phyloP scores from a whole-genome alignment of 345 rosid species.

The Reutealis trisperma region DNA sequence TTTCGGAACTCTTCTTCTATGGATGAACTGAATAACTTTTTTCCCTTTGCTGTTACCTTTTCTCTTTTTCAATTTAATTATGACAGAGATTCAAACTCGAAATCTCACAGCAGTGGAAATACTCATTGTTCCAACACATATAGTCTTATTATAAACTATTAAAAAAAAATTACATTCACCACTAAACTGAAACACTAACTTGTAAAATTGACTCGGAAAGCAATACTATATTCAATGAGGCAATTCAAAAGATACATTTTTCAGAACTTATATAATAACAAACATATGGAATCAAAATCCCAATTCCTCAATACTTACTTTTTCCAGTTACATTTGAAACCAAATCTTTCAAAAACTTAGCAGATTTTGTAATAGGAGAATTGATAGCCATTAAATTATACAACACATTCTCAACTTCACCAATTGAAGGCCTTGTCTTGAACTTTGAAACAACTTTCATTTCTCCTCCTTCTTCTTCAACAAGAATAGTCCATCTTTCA shows the following conservation, averaged over 20 bases:
- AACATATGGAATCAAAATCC: background rate
- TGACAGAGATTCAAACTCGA: too few relatives aligned
- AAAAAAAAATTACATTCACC: too few relatives aligned
- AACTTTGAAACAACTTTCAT: constrained; percentile 73
- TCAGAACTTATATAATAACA: background rate
- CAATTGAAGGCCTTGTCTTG: constrained; percentile 63
- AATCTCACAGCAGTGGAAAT: too few relatives aligned
- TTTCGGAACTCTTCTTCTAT: constrained; percentile 15
- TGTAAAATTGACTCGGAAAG: background rate
- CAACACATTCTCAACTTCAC: constrained; percentile 73
- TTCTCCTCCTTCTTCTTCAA: constrained; percentile 58
- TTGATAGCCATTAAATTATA: constrained; percentile 86
- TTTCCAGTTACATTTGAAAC: constrained; percentile 73
- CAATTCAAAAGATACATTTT: background rate
- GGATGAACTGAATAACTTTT: background rate
- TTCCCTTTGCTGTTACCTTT: background rate
- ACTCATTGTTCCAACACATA: too few relatives aligned
- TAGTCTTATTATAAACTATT: too few relatives aligned
- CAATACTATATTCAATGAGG: background rate
- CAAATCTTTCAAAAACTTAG: constrained; percentile 66
- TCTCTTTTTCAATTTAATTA: too few relatives aligned
- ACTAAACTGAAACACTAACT: too few relatives aligned
- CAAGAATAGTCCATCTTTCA: constrained; percentile 71
- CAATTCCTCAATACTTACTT: constrained; percentile 29
- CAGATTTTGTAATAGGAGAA: constrained; percentile 85